phyloP scores from a whole-genome alignment of 2,329 filamentous ascomycete species.

The Alternaria rosae region DNA sequence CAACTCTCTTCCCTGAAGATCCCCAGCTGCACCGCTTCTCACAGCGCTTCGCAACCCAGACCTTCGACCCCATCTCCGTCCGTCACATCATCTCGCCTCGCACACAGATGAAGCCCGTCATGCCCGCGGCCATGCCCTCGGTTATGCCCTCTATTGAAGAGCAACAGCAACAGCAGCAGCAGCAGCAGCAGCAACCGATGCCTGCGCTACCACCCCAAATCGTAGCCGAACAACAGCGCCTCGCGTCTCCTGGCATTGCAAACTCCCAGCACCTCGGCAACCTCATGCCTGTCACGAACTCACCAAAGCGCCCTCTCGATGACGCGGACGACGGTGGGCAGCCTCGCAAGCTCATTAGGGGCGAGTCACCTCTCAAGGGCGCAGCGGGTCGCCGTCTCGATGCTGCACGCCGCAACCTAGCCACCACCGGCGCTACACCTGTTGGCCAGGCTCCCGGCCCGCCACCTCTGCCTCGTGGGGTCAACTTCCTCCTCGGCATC shows the following conservation, averaged over 20 bases:
- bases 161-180: background rate
- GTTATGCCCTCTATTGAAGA: slow-evolving; percentile 21
- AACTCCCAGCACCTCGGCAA: slow-evolving; percentile 43
- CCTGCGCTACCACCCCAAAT: slow-evolving; percentile 26
- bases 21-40: slow-evolving; percentile 77
- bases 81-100: slow-evolving; percentile 83
- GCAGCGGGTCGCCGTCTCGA: slow-evolving; percentile 85
- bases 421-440: slow-evolving; percentile 38
- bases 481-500: slow-evolving; percentile 66
- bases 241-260: slow-evolving; percentile 35
- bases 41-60: slow-evolving; percentile 70
- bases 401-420: slow-evolving; percentile 66
- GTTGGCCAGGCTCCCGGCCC: slow-evolving; percentile 48
- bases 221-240: slow-evolving; percentile 29
- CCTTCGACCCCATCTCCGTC: slow-evolving; percentile 83
- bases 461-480: slow-evolving; percentile 74
- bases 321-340: slow-evolving; percentile 77
- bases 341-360: slow-evolving; percentile 85
- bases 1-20: slow-evolving; percentile 90
- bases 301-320: slow-evolving; percentile 58
- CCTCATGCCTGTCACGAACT: slow-evolving; percentile 42
- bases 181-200: slow-evolving; percentile 31
- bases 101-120: slow-evolving; percentile 71
- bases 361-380: slow-evolving; percentile 92
- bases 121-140: slow-evolving; percentile 38